Base-by-base conservation (phyloP, 2,329 filamentous ascomycete species). In the Ceratocystis destructans region DNA sequence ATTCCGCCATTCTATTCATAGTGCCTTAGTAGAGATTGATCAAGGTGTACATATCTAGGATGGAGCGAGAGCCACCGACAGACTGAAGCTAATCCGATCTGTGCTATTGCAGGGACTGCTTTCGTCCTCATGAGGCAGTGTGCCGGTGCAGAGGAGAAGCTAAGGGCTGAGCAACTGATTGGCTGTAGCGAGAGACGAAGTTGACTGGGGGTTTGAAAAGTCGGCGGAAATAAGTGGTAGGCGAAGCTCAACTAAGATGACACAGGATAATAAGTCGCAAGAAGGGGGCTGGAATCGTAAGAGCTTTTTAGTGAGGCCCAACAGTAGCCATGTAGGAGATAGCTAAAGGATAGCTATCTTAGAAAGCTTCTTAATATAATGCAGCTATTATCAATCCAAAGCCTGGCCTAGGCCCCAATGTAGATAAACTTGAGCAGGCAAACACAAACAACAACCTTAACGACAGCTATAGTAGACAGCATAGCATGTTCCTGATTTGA, bases 1-100 rank as follows among this genome's bases (percentile, higher is more conserved):
- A 28, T 57, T 57, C 53, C 12, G 53, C 53, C 33, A n/a, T 57
- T 31, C 53, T 57, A 57, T 33, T 57, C 53, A 57, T 57, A 33
- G 53, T 50, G 22, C 7, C 22, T 57, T 5, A 22, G 1, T 5
- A 22, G 1, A 15, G 28, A 57, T 41, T 41, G 10, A 12, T 41
- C 12, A 41, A 15, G 50, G 53, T 28, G 53, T 33, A 17, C 17
- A 3, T 57, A 33, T n/a, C 22, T 17, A 57, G 12, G 31, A 25
- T 22, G 25, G 53, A 57, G 22, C 53, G 8, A 10, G 7, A 57
- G 5, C 22, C 5, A 33, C 10, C 10, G 12, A 41, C 10, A 41
- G 37, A 41, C 37, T 15, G 37, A 41, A 41, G 37, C 37, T 15
- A 15, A 4, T 41, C 37, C 10, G 37, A 41, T 41, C 10, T 12